Evolutionary conservation across 2,329 filamentous ascomycete genomes (phyloP).

Genomic region (Aspergillus carbonarius): DNA sequence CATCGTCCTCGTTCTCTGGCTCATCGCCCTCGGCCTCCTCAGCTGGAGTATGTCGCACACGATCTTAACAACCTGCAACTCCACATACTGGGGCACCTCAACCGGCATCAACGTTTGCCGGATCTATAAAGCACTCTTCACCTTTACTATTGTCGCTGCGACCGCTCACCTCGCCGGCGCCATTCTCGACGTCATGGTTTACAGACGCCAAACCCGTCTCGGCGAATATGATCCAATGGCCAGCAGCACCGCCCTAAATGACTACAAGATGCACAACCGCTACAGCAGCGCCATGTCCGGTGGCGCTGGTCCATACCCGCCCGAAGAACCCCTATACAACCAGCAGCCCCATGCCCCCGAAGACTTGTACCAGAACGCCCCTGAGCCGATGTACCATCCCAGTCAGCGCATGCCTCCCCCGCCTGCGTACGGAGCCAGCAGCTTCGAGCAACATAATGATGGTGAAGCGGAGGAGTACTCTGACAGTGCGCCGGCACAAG

Average conservation of each 20-base stretch:
- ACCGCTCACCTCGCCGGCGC: conserved; percentile 49
- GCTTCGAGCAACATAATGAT: conserved; percentile 23
- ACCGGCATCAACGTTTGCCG: conserved; percentile 58
- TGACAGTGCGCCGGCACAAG: conserved; percentile 24
- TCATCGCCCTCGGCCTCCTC: conserved; percentile 52
- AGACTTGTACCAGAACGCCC: neutral
- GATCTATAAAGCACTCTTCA: conserved; percentile 61
- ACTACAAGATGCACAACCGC: conserved; percentile 37
- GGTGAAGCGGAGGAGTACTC: conserved; percentile 30
- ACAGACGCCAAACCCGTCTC: conserved; percentile 43
- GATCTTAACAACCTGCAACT: conserved; percentile 52
- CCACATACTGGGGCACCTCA: conserved; percentile 53
- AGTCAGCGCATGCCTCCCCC: neutral
- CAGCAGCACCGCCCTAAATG: conserved; percentile 26
- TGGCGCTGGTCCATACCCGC: conserved; percentile 11
- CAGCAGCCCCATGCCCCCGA: conserved; percentile 5
- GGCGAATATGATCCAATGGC: conserved; percentile 53
- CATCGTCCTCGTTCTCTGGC: conserved; percentile 53
- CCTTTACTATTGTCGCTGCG: conserved; percentile 53
- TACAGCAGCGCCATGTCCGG: conserved; percentile 18
- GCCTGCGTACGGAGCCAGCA: neutral
- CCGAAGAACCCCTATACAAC: conserved; percentile 10
- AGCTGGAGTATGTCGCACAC: conserved; percentile 56
- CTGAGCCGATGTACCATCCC: neutral
- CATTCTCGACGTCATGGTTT: conserved; percentile 52